A percentile compares a stretch with the other conserved stretches of the same genome.
phyloP scores from a whole-genome alignment of 805 yeast genomes.

The Zygosaccharomyces gambellarensis region DNA sequence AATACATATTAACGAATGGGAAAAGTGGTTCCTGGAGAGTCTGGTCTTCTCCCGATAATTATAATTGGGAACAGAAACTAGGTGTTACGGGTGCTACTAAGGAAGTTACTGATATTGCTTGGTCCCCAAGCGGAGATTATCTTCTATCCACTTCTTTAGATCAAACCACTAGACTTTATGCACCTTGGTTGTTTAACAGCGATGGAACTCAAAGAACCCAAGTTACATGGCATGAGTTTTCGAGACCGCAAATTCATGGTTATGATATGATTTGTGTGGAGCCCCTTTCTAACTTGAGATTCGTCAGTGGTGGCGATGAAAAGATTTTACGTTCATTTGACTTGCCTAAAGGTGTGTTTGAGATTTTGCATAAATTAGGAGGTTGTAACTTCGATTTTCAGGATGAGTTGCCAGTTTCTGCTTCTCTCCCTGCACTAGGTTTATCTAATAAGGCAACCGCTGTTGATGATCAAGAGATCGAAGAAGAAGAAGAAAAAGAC shows the following conservation, averaged over 20 bases:
- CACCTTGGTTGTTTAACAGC: constrained; percentile 48
- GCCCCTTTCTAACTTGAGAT: constrained; percentile 53
- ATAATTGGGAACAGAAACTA: constrained; percentile 41
- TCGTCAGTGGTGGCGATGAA: constrained; percentile 95
- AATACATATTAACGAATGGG: constrained; percentile 72
- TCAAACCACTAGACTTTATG: constrained; percentile 84
- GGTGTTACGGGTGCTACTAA: constrained; percentile 75
- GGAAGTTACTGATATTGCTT: constrained; percentile 71
- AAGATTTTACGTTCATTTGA: constrained; percentile 85
- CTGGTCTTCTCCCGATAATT: constrained; percentile 47
- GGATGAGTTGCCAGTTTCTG: constrained; percentile 63
- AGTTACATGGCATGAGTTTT: constrained; percentile 79
- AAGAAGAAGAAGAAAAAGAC: constrained; percentile 37
- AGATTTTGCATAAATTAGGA: constrained; percentile 52
- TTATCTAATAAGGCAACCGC: constrained; percentile 82
- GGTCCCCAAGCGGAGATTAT: constrained; percentile 66
- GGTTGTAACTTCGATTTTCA: constrained; percentile 37
- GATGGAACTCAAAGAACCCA: constrained; percentile 31
- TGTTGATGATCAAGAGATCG: constrained; percentile 43
- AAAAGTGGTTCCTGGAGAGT: constrained; percentile 89
- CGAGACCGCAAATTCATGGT: constrained; percentile 97
- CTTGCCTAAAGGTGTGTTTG: constrained; percentile 74
- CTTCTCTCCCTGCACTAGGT: constrained; percentile 89
- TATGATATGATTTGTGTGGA: constrained; percentile 87
- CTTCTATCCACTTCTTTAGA: constrained; percentile 78